Conservation (phyloP, 1,284 basidiomycete species). For the Coriolopsis trogii region DNA sequence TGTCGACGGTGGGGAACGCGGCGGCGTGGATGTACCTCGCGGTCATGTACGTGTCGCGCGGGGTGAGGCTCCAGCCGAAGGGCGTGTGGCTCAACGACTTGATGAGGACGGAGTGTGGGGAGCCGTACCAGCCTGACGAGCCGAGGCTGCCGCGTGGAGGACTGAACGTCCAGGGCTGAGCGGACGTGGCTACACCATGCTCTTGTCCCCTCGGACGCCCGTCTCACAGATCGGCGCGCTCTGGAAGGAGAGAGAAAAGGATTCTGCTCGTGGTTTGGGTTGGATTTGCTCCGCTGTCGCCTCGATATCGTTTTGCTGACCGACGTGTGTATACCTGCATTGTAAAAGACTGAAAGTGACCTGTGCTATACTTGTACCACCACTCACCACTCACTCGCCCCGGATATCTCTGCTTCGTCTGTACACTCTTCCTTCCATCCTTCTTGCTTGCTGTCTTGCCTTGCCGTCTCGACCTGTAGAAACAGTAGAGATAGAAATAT, state of each 20-base stretch:
- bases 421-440: too few species aligned
- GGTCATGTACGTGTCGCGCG: constrained; percentile 69
- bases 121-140: constrained; percentile 65
- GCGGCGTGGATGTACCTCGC: constrained; percentile 83
- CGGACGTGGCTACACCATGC: too few species aligned
- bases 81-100: constrained; percentile 83
- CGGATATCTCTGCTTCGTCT: too few species aligned
- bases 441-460: too few species aligned
- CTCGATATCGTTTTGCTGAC: not conserved
- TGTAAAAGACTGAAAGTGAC: too few species aligned
- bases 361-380: too few species aligned
- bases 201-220: not conserved
- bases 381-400: too few species aligned
- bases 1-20: constrained; percentile 78
- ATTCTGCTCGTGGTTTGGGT: not conserved
- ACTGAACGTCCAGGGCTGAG: constrained; percentile 35
- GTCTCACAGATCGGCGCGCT: too few species aligned
- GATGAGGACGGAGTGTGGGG: constrained; percentile 70
- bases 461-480: too few species aligned
- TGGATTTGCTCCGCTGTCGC: not conserved
- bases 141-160: constrained; percentile 64
- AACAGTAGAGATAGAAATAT: too few species aligned
- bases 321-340: too few species aligned
- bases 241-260: too few species aligned
- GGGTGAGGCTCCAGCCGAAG: constrained; percentile 72